A percentile compares a stretch with the other conserved stretches of the same genome.
Evolutionary conservation across 2,329 filamentous ascomycete genomes (phyloP).

Genomic region (Phyllosticta citrichinensis): DNA sequence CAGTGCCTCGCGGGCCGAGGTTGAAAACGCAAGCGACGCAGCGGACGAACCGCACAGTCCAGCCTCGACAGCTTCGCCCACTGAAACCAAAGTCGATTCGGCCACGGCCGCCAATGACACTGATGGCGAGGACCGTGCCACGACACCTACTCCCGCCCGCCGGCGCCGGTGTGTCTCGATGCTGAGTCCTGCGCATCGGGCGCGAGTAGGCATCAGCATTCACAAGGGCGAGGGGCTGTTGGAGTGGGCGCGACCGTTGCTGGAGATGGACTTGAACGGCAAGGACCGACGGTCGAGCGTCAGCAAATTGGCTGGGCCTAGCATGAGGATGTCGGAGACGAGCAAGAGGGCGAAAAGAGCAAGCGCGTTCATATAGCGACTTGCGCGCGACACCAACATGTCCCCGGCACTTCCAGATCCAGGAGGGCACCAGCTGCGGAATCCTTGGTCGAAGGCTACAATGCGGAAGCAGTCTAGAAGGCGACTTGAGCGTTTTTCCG

Average conservation of each 20-base stretch:
- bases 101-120: not conserved
- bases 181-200: not conserved
- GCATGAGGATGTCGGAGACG: not conserved
- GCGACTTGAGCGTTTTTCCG: not conserved
- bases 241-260: not conserved
- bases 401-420: not conserved
- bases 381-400: not conserved
- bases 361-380: not conserved
- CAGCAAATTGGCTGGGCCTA: not conserved
- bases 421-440: not conserved
- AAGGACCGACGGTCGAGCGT: not conserved
- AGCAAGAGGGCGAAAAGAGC: not conserved
- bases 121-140: not conserved
- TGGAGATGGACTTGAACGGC: not conserved
- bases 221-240: not conserved
- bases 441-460: not conserved
- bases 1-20: not conserved
- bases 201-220: not conserved
- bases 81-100: not conserved
- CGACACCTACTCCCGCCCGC: not conserved
- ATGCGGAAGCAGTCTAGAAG: not conserved
- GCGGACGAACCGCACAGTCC: not conserved
- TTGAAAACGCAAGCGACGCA: not conserved
- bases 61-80: not conserved
- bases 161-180: not conserved